phyloP scores from a whole-genome alignment of 192 early-diverging fungal genomes.

The Linderina pennispora region DNA sequence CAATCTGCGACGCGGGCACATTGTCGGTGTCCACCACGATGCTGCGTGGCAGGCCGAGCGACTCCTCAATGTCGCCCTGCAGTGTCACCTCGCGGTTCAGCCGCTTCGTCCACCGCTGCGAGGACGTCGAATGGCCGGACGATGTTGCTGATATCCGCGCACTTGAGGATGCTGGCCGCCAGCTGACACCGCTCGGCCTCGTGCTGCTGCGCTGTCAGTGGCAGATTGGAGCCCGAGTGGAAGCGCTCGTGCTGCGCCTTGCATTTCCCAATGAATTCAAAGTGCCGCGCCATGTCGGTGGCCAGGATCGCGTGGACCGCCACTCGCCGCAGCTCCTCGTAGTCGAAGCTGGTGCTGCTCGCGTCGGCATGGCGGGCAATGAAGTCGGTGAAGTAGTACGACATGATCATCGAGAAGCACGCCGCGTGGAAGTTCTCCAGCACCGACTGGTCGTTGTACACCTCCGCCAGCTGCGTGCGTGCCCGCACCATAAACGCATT shows the following conservation, averaged over 20 bases:
- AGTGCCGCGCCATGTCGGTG: slow-evolving; percentile 77
- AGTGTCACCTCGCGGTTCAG: slow-evolving; percentile 63
- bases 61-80: slow-evolving; percentile 69
- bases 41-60: slow-evolving; percentile 53
- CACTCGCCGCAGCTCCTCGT: slow-evolving; percentile 65
- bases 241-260: slow-evolving; percentile 56
- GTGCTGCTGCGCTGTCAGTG: slow-evolving; percentile 44
- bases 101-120: slow-evolving; percentile 61
- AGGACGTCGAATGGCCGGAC: slow-evolving; percentile 65
- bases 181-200: slow-evolving; percentile 56
- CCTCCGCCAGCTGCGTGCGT: slow-evolving; percentile 71
- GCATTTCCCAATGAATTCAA: slow-evolving; percentile 70
- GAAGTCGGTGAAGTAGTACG: slow-evolving; percentile 44
- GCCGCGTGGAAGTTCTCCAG: slow-evolving; percentile 91
- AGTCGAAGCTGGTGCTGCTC: slow-evolving; percentile 22
- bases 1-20: slow-evolving; percentile 39
- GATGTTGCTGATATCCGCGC: slow-evolving; percentile 76
- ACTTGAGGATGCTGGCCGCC: slow-evolving; percentile 70
- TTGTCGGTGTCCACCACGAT: slow-evolving; percentile 33
- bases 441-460: slow-evolving; percentile 92
- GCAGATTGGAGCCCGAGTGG: slow-evolving; percentile 34
- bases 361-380: slow-evolving; percentile 10
- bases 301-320: slow-evolving; percentile 68
- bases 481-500: slow-evolving; percentile 87
- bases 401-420: slow-evolving; percentile 58